phyloP scores from a whole-genome alignment of 2,329 filamentous ascomycete species.

The Aspergillus neoniger region DNA sequence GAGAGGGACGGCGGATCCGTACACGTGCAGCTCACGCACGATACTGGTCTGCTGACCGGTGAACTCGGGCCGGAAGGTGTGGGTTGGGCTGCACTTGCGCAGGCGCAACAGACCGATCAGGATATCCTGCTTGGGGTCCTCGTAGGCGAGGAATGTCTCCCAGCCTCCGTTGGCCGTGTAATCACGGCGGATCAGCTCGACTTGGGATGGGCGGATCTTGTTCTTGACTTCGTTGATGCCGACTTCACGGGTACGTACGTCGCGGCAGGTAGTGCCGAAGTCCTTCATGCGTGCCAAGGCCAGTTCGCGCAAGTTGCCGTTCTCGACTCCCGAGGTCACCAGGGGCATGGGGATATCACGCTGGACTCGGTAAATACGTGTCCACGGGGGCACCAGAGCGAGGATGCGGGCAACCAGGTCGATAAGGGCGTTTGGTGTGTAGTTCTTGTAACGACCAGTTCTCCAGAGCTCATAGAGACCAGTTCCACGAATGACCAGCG shows the following conservation, averaged over 20 bases:
- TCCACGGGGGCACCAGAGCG: slow-evolving; percentile 94
- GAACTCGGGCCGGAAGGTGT: slow-evolving; percentile 89
- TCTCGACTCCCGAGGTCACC: slow-evolving; percentile 97
- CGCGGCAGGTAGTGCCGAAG: slow-evolving; percentile 94
- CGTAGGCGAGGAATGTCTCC: slow-evolving; percentile 98
- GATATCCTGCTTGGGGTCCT: slow-evolving; percentile 98
- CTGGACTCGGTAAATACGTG: slow-evolving; percentile 96
- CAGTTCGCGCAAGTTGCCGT: slow-evolving; percentile 91
- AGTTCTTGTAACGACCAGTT: slow-evolving; percentile 96
- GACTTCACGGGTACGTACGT: slow-evolving; percentile 93
- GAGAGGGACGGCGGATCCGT: slow-evolving; percentile 94
- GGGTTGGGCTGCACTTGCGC: slow-evolving; percentile 85
- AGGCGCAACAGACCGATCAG: slow-evolving; percentile 86
- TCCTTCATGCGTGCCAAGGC: slow-evolving; percentile 98
- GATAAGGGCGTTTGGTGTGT: slow-evolving; percentile 94
- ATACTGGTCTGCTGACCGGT: slow-evolving; percentile 84
- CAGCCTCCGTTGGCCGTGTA: slow-evolving; percentile 95
- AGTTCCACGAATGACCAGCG: slow-evolving; percentile 92
- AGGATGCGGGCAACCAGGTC: slow-evolving; percentile 96
- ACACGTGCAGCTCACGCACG: slow-evolving; percentile 93
- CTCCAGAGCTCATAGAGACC: slow-evolving; percentile 97
- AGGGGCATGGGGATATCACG: slow-evolving; percentile 99
- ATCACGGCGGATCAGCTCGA: slow-evolving; percentile 90
- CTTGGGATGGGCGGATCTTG: slow-evolving; percentile 94
- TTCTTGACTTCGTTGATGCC: slow-evolving; percentile 99